A percentile compares a stretch with the other conserved stretches of the same genome.
These are phyloP conservation scores for Daedaleopsis nitida DNA, from an alignment of 768 basidiomycete genomes.

Conservation along the genomic window DNA sequence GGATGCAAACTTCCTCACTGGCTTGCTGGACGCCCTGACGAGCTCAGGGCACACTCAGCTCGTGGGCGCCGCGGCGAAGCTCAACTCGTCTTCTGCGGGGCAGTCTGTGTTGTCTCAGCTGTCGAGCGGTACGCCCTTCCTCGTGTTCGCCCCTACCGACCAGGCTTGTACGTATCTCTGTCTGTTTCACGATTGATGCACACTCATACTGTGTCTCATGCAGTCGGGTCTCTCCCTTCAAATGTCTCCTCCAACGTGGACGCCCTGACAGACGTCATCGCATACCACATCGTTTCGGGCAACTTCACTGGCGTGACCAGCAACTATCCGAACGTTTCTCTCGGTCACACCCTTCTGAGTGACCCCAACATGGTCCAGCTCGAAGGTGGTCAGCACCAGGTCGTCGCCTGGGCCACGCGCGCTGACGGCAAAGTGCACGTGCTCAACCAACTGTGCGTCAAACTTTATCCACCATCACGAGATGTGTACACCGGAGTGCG, in stretches of 20 bases:
- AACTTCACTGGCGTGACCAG: slow-evolving; percentile 47
- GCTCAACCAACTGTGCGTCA: slow-evolving; percentile 49
- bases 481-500: slow-evolving; percentile 1
- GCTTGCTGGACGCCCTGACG: slow-evolving; percentile 42
- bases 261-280: slow-evolving; percentile 47
- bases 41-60: slow-evolving; percentile 44
- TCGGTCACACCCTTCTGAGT: slow-evolving; percentile 66
- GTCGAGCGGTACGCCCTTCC: slow-evolving; percentile 42
- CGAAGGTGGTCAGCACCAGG: slow-evolving; percentile 61
- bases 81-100: slow-evolving; percentile 49
- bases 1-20: slow-evolving; percentile 31
- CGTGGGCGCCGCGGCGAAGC: slow-evolving; percentile 37
- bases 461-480: not conserved
- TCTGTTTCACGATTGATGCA: not conserved
- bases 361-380: slow-evolving; percentile 49
- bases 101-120: slow-evolving; percentile 44
- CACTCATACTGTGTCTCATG: not conserved
- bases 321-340: slow-evolving; percentile 56
- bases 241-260: slow-evolving; percentile 37
- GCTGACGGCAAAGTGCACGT: slow-evolving; percentile 43
- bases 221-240: slow-evolving; percentile 34
- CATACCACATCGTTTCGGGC: slow-evolving; percentile 61
- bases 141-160: slow-evolving; percentile 61
- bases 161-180: slow-evolving; percentile 46
- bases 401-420: slow-evolving; percentile 47